These are phyloP conservation scores for Zalaria sp. DNA, from an alignment of 2,329 filamentous ascomycete species.

Conservation along the genomic window DNA sequence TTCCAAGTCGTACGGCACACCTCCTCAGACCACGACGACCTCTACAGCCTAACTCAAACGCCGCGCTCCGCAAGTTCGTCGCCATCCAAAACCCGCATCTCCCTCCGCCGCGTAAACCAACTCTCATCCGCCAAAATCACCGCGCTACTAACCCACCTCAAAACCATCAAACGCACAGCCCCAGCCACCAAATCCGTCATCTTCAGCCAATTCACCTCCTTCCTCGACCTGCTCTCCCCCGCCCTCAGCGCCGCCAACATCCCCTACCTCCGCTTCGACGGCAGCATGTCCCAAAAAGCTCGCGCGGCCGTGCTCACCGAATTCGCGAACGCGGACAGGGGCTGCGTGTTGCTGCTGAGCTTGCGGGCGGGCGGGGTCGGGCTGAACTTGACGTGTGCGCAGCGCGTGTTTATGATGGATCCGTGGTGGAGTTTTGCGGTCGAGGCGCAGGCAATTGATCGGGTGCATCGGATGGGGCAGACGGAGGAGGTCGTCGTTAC, in stretches of 20 bases:
- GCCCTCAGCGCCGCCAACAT: slow-evolving; percentile 61
- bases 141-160: slow-evolving; percentile 62
- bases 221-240: slow-evolving; percentile 79
- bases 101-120: slow-evolving; percentile 45
- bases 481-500: slow-evolving; percentile 72
- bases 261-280: slow-evolving; percentile 75
- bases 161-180: slow-evolving; percentile 50
- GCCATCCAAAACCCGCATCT: slow-evolving; percentile 38
- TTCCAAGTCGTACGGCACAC: slow-evolving; percentile 77
- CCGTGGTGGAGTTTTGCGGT: slow-evolving; percentile 98
- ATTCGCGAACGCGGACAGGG: slow-evolving; percentile 45
- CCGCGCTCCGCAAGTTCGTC: slow-evolving; percentile 8
- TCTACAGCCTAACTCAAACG: slow-evolving; percentile 23
- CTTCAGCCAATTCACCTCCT: slow-evolving; percentile 96
- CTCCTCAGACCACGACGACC: slow-evolving; percentile 14
- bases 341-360: slow-evolving; percentile 67
- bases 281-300: slow-evolving; percentile 73
- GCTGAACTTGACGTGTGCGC: slow-evolving; percentile 79
- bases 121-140: slow-evolving; percentile 82
- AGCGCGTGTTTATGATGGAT: slow-evolving; percentile 96
- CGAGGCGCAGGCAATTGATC: slow-evolving; percentile 93
- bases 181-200: slow-evolving; percentile 73
- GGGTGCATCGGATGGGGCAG: slow-evolving; percentile 94
- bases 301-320: slow-evolving; percentile 64
- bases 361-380: slow-evolving; percentile 86